Percentiles rank a stretch among this genome's conserved stretches.
Evolutionary conservation across 208 protist genomes (phyloP).

Genomic region (Phytomonas serpens): DNA sequence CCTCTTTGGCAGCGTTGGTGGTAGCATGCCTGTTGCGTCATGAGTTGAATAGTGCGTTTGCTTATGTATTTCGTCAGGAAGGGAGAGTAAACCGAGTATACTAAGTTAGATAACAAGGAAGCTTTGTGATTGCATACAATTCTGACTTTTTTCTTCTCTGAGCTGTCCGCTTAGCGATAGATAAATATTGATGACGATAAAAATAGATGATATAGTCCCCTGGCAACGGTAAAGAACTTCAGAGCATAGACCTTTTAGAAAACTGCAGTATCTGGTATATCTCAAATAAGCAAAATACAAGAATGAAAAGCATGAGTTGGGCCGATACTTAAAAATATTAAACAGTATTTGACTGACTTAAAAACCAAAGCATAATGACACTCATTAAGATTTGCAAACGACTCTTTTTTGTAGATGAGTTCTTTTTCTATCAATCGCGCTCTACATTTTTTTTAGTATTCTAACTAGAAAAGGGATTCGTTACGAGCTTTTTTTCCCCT

Average conservation of each 20-base stretch:
- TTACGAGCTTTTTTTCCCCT: slow-evolving; percentile 3
- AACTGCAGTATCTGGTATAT: background rate
- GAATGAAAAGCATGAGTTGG: background rate
- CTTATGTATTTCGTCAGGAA: background rate
- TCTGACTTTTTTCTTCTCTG: background rate
- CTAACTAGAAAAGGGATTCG: slow-evolving; percentile 1
- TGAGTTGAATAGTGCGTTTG: background rate
- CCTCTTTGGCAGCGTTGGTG: background rate
- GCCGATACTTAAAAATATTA: background rate
- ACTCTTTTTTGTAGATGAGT: background rate
- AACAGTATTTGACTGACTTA: background rate
- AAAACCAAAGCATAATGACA: background rate
- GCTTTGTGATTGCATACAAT: background rate
- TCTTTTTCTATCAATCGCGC: background rate
- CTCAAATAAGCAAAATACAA: background rate
- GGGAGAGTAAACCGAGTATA: background rate
- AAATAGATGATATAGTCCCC: background rate
- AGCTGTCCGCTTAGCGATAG: background rate
- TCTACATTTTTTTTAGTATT: slow-evolving; percentile 13
- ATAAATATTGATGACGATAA: background rate
- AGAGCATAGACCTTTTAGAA: background rate
- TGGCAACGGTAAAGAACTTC: background rate
- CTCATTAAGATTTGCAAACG: background rate
- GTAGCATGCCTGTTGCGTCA: background rate
- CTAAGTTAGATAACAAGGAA: background rate